Percentiles rank a stretch among this genome's conserved stretches.
Conservation (phyloP, 805 yeast species). For the Wickerhamomyces queroliae region DNA sequence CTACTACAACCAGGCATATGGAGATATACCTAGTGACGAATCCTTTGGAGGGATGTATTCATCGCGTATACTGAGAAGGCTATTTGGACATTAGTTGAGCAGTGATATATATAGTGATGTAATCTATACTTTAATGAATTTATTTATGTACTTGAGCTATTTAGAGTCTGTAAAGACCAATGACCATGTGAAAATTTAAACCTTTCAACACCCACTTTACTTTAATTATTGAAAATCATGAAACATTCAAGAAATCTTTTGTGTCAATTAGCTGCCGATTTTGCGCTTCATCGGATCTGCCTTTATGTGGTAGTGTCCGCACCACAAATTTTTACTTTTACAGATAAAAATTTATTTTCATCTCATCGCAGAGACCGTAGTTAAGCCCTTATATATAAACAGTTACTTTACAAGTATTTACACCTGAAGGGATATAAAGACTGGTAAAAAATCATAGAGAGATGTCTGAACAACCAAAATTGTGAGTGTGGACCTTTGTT, state of each 20-base stretch:
- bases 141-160: no score
- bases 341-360: not conserved
- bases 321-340: not conserved
- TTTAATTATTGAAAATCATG: no score
- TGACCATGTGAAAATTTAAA: no score
- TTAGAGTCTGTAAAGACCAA: no score
- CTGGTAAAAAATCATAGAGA: no score
- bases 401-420: no score
- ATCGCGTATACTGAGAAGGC: constrained; percentile 15
- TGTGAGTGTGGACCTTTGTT: not conserved
- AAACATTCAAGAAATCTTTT: no score
- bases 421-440: not conserved
- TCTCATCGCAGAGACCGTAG: not conserved
- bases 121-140: no score
- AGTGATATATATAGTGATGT: no score
- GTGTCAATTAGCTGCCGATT: not conserved
- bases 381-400: no score
- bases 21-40: not conserved
- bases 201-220: no score
- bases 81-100: constrained; percentile 13
- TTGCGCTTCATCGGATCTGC: not conserved
- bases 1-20: constrained; percentile 1
- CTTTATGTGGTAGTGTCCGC: no score
- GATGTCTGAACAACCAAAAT: not conserved
- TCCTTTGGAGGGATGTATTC: constrained; percentile 10